A percentile compares a stretch with the other conserved stretches of the same genome.
Conservation (phyloP, 345 rosid species). For the Populus deltoides region DNA sequence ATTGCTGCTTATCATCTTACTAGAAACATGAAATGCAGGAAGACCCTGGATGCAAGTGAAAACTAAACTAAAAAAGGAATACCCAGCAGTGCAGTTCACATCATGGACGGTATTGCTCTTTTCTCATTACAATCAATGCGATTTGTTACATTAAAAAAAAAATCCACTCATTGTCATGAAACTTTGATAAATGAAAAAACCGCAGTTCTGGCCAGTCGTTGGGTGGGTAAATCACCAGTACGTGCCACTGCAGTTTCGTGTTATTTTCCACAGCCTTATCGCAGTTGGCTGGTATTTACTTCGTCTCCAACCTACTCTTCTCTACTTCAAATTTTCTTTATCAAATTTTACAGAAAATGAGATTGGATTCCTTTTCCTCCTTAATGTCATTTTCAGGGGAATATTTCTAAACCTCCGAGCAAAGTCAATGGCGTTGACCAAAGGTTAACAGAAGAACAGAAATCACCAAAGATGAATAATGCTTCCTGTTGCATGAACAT, state of each 20-base stretch:
- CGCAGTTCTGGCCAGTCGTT: constrained; percentile 84
- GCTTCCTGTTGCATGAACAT: background rate
- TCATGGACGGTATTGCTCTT: constrained; percentile 70
- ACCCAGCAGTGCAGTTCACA: constrained; percentile 64
- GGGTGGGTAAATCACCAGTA: constrained; percentile 90
- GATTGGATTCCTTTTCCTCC: background rate
- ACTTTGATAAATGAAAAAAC: constrained; percentile 9
- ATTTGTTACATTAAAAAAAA: constrained; percentile 1
- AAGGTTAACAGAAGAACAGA: constrained; percentile 32
- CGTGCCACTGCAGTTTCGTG: constrained; percentile 80
- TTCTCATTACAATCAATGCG: background rate
- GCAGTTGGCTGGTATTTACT: constrained; percentile 69
- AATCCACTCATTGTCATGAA: background rate
- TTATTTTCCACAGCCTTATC: constrained; percentile 64
- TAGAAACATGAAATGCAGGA: constrained; percentile 48
- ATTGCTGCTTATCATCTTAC: constrained; percentile 3
- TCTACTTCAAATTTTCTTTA: background rate
- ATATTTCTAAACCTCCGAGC: constrained; percentile 79
- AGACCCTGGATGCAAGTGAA: constrained; percentile 77
- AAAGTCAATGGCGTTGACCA: constrained; percentile 53
- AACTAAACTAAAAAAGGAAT: constrained; percentile 67
- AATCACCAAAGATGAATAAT: background rate
- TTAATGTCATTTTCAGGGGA: constrained; percentile 56
- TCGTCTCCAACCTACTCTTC: background rate
- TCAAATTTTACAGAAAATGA: background rate